A percentile compares a stretch with the other conserved stretches of the same genome.
These are phyloP conservation scores for Orychophragmus violaceus DNA, from an alignment of 345 rosid genomes.

Conservation along the genomic window DNA sequence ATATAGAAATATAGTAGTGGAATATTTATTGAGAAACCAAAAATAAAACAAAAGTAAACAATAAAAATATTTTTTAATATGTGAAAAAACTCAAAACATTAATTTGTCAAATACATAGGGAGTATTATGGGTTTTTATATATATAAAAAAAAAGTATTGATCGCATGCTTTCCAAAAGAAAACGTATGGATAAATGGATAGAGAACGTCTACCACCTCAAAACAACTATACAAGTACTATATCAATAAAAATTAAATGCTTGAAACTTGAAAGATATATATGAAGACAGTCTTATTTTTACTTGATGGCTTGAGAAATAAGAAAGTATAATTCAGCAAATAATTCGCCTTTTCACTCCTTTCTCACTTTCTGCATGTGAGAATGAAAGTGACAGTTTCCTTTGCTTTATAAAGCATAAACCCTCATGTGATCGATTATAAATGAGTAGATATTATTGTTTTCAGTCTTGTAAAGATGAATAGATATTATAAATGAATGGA, in stretches of 20 bases:
- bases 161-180: background rate
- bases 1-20: too few species aligned
- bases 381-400: constrained; percentile 3
- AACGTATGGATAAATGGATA: background rate
- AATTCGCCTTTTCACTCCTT: background rate
- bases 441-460: background rate
- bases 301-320: background rate
- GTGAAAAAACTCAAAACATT: too few species aligned
- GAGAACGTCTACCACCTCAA: background rate
- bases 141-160: background rate
- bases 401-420: background rate
- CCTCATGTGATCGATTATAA: background rate
- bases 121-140: too few species aligned
- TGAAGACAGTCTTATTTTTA: background rate
- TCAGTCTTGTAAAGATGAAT: background rate
- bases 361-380: constrained; percentile 4
- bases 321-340: constrained; percentile 2
- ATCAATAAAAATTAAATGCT: background rate
- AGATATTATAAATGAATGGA: background rate
- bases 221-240: background rate
- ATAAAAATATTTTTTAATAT: too few species aligned
- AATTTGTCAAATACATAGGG: too few species aligned
- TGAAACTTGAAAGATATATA: background rate
- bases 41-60: too few species aligned
- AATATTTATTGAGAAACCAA: too few species aligned